Evolutionary conservation across 2,329 filamentous ascomycete species (phyloP).

Genomic region (Diplodia mutila): DNA sequence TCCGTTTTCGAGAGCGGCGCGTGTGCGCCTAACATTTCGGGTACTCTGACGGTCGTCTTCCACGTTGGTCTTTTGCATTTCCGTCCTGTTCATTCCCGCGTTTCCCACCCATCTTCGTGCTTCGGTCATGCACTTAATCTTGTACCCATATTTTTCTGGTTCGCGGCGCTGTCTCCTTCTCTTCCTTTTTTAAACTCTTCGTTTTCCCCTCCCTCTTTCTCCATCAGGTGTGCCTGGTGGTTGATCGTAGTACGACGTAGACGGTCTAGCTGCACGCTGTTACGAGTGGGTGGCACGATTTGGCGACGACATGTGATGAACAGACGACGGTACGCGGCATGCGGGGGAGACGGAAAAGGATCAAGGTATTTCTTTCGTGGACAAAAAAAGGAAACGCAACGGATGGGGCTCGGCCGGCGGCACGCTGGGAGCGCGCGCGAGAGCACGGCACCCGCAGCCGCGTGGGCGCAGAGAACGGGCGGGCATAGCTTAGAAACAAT

Average conservation of each 20-base stretch:
- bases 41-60: slow-evolving; percentile 15
- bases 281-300: slow-evolving; percentile 10
- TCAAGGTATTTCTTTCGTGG: neutral
- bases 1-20: neutral
- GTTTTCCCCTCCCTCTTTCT: neutral
- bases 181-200: neutral
- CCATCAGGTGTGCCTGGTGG: neutral
- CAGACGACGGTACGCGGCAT: slow-evolving; percentile 6
- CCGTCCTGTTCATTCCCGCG: neutral
- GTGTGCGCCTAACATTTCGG: slow-evolving; percentile 15
- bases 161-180: neutral
- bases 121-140: slow-evolving; percentile 11
- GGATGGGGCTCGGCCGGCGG: neutral
- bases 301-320: slow-evolving; percentile 3
- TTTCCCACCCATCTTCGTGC: neutral
- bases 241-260: slow-evolving; percentile 15
- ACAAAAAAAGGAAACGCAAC: neutral
- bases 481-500: slow-evolving; percentile 17
- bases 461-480: too few species aligned
- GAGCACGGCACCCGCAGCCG: neutral
- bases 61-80: neutral
- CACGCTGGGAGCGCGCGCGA: neutral
- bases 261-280: slow-evolving; percentile 19
- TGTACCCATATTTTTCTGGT: slow-evolving; percentile 21
- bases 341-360: neutral